Conservation (phyloP, 2,329 filamentous ascomycete genomes). For the Colletotrichum melonis region DNA sequence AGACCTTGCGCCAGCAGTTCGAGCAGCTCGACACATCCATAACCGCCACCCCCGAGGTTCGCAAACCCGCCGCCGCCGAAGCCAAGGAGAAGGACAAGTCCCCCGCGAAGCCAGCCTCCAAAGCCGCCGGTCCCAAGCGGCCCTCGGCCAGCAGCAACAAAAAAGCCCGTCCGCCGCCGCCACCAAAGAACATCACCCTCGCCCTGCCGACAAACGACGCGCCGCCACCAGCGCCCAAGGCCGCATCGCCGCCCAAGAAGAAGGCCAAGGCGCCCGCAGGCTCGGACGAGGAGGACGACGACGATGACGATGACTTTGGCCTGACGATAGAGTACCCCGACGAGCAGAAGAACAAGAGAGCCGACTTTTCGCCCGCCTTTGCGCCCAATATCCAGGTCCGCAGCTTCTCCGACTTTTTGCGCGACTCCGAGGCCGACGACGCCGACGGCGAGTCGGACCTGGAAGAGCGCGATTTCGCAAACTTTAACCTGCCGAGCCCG, state of each 20-base stretch:
- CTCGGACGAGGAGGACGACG: conserved; percentile 65
- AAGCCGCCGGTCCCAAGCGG: conserved; percentile 39
- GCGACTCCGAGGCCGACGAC: conserved; percentile 58
- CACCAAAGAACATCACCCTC: conserved; percentile 53
- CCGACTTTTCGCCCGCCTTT: conserved; percentile 62
- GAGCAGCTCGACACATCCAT: conserved; percentile 66
- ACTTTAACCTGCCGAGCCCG: conserved; percentile 65
- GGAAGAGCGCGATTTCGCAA: conserved; percentile 51
- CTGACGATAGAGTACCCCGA: conserved; percentile 71
- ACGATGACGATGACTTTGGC: conserved; percentile 67
- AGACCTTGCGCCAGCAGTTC: conserved; percentile 74
- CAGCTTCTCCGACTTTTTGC: conserved; percentile 65
- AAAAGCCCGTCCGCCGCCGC: conserved; percentile 39
- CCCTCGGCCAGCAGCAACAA: conserved; percentile 37
- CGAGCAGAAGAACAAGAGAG: conserved; percentile 45
- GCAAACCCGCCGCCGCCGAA: conserved; percentile 37
- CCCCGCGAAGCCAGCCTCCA: conserved; percentile 35
- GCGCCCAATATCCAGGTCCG: conserved; percentile 48
- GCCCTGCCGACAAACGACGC: conserved; percentile 47
- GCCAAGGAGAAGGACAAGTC: conserved; percentile 33
- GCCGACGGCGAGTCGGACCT: conserved; percentile 60
- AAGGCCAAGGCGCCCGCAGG: conserved; percentile 48
- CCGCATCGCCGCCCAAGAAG: conserved; percentile 35
- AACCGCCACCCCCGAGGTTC: conserved; percentile 41
- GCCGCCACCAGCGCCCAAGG: conserved; percentile 36